Percentiles rank a stretch among this genome's conserved stretches.
Conservation (phyloP, 2,329 filamentous ascomycete species). For the Venturia aucupariae region DNA sequence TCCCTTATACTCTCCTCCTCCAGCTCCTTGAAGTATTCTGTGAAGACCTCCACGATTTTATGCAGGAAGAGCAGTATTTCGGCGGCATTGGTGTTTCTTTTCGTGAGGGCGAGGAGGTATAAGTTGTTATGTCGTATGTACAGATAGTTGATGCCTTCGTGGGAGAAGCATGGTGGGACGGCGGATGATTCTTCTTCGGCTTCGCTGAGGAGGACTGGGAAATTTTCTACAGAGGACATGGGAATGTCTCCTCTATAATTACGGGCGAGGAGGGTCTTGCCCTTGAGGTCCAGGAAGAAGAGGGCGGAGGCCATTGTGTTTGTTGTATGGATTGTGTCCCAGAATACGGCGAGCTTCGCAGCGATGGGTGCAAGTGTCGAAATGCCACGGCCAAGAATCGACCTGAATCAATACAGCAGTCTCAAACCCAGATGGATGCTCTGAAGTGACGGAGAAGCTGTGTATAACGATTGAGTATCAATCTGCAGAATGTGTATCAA, state of each 20-base stretch:
- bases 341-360: neutral
- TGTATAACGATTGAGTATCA: no score
- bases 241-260: conserved; percentile 98
- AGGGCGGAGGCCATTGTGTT: conserved; percentile 80
- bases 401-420: neutral
- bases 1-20: conserved; percentile 98
- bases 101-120: conserved; percentile 93
- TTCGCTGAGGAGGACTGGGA: conserved; percentile 89
- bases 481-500: neutral
- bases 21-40: conserved; percentile 98
- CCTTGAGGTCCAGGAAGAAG: conserved; percentile 99
- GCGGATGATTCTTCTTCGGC: conserved; percentile 98
- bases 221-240: conserved; percentile 98
- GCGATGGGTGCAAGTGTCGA: neutral
- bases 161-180: conserved; percentile 94
- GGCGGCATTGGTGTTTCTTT: conserved; percentile 97
- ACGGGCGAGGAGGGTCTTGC: conserved; percentile 98
- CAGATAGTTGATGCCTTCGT: conserved; percentile 99
- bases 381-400: neutral
- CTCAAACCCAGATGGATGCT: neutral
- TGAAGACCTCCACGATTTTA: conserved; percentile 97
- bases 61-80: conserved; percentile 97
- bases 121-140: conserved; percentile 99
- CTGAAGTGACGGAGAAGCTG: no score
- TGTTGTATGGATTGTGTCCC: neutral